phyloP scores from a whole-genome alignment of 768 basidiomycete genomes.

The Leccinum obscurum region DNA sequence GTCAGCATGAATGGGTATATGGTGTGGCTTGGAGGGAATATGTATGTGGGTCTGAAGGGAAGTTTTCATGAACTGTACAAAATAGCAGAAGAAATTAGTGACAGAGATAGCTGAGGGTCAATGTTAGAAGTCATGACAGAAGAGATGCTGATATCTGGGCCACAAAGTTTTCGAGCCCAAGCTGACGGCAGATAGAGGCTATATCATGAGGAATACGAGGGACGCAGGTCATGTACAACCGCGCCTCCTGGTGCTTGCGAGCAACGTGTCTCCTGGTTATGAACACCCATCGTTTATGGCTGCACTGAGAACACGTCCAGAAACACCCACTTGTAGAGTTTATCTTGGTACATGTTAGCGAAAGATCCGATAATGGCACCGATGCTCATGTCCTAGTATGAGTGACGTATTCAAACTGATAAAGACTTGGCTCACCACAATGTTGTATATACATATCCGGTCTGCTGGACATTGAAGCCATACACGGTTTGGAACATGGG shows the following conservation, averaged over 20 bases:
- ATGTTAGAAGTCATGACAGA: too few relatives aligned
- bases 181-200: too few relatives aligned
- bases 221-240: too few relatives aligned
- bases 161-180: too few relatives aligned
- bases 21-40: too few relatives aligned
- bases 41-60: too few relatives aligned
- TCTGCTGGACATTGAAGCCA: constrained; percentile 55
- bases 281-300: constrained; percentile 11
- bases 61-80: too few relatives aligned
- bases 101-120: too few relatives aligned
- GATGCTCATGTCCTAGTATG: constrained; percentile 40
- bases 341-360: constrained; percentile 48
- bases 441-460: constrained; percentile 55
- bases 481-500: constrained; percentile 58
- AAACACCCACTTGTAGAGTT: constrained; percentile 43
- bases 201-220: too few relatives aligned
- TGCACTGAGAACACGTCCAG: constrained; percentile 9
- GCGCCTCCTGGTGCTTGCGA: too few relatives aligned
- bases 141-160: too few relatives aligned
- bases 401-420: not conserved
- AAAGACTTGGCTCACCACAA: constrained; percentile 41
- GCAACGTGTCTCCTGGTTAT: constrained; percentile 19
- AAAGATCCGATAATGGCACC: constrained; percentile 48
- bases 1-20: not conserved
- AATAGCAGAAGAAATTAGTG: too few relatives aligned